Base-by-base conservation (phyloP, 2,329 filamentous ascomycete species). In the Herpotrichia juniperi region DNA sequence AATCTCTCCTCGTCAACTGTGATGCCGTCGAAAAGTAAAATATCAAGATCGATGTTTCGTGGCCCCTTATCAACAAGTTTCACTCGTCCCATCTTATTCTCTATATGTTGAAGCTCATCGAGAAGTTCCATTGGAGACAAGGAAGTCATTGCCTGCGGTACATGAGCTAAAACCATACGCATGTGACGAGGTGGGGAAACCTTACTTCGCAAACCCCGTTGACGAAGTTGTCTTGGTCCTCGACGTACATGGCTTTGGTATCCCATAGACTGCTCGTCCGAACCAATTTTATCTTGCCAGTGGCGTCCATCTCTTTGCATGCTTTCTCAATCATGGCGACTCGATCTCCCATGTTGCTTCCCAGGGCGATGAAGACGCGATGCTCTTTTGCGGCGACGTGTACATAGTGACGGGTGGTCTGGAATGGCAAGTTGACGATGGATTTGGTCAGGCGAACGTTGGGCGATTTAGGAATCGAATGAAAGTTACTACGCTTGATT, bases 201-300 rank as follows among this genome's bases (percentile, higher is more conserved):
- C 85, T 71, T 73, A 96, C 92, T 86, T 96, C 90, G 73, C 91
- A 96, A 51, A 87, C 93, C 17, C 92, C 94, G 70, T 99, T 99
- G 42, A 97, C 78, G 69, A 99, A 99, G 25, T 85, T 84, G 57
- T 87, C 87, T 73, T 99, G 94, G 57, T 97, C 89, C 57, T 89
- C 78, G 58, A 97, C 89, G 74, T 99, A 99, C 94, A 99, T 99
- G 19, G 94, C 91, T 63, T 91, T 87, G 3, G 93, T 99, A 77
- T 97, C 92, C 83, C 94, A 99, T 2, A 99, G 79, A 55, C 87
- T 88, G 72, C 93, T 97, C 0, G 93, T 96, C 63, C 87, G 82
- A 65, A 85, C 82, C 32, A 99, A 83, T 47, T 76, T 84, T 68
- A 97, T 91, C 28, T 86, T 87, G 19, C 84, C 80, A 39, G 80